Percentiles rank a stretch among this genome's conserved stretches.
These are phyloP conservation scores for Adansonia rubrostipa DNA, from an alignment of 441 rosid species.

Conservation along the genomic window DNA sequence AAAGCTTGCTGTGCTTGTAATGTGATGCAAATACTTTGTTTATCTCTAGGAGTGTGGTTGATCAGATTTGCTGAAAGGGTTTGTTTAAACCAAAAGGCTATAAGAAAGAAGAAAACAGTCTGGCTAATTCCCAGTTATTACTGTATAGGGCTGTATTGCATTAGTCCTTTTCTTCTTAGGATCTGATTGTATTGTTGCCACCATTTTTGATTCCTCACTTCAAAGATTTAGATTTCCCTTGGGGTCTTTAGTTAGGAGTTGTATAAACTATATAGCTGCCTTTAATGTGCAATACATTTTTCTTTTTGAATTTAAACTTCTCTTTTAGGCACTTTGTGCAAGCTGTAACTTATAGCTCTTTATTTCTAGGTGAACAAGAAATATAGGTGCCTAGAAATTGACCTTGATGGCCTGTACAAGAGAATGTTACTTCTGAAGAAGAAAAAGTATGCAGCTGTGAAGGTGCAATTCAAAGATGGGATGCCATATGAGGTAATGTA, in stretches of 20 bases:
- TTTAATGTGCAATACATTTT: neutral
- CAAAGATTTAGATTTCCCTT: neutral
- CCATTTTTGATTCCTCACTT: neutral
- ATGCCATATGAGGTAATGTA: slow-evolving; percentile 64
- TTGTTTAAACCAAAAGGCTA: neutral
- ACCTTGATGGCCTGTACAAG: slow-evolving; percentile 92
- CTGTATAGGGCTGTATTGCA: slow-evolving; percentile 5
- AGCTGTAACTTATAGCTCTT: slow-evolving; percentile 30
- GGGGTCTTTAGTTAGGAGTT: neutral
- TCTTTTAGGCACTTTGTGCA: slow-evolving; percentile 21
- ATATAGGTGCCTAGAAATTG: slow-evolving; percentile 88
- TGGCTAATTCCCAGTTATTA: neutral
- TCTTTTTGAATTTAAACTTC: slow-evolving; percentile 12
- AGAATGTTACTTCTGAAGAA: slow-evolving; percentile 97
- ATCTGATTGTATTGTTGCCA: neutral
- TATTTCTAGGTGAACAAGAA: slow-evolving; percentile 84
- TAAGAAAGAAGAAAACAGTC: neutral
- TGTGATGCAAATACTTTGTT: slow-evolving; percentile 1
- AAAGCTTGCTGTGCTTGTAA: neutral
- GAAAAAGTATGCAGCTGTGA: slow-evolving; percentile 99
- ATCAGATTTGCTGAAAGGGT: neutral
- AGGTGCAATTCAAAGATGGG: slow-evolving; percentile 80
- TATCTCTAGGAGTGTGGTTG: slow-evolving; percentile 13
- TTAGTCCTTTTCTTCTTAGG: slow-evolving; percentile 7
- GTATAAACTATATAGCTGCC: neutral